phyloP scores from a whole-genome alignment of 352 stramenopile species.

The Pythium grandisporangium region DNA sequence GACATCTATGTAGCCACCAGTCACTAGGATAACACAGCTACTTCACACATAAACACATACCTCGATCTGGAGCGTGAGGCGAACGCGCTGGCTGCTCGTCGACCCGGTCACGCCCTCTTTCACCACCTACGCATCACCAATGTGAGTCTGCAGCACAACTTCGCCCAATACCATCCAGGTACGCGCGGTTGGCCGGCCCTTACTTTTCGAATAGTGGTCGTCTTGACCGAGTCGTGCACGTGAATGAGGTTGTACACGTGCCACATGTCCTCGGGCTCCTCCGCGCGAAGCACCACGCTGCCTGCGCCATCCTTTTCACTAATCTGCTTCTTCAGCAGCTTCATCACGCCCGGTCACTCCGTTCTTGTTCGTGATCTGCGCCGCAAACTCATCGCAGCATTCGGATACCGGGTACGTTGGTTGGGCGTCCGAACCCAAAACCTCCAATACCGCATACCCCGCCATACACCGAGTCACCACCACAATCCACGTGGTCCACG shows the following conservation, averaged over 20 bases:
- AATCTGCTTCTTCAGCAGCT: conserved; percentile 89
- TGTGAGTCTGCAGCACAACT: too few species aligned
- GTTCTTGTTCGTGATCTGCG: too few species aligned
- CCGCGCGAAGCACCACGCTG: conserved; percentile 87
- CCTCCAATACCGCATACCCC: too few species aligned
- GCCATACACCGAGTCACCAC: too few species aligned
- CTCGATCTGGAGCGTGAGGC: conserved; percentile 94
- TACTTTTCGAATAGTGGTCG: conserved; percentile 97
- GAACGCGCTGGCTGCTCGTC: conserved; percentile 91
- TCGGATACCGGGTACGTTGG: too few species aligned
- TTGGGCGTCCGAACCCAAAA: too few species aligned
- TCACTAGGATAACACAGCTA: too few species aligned
- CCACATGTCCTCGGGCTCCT: conserved; percentile 98
- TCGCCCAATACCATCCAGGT: too few species aligned
- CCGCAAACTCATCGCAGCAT: too few species aligned
- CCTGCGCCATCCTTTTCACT: conserved; percentile 93
- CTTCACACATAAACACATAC: conserved; percentile 14
- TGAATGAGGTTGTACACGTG: conserved; percentile 98
- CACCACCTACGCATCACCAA: conserved; percentile 68
- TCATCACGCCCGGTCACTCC: too few species aligned
- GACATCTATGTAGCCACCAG: too few species aligned
- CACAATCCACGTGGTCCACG: conserved; percentile 5
- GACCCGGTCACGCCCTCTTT: conserved; percentile 94
- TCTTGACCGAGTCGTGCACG: conserved; percentile 91
- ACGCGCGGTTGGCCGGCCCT: too few species aligned